Conservation (phyloP, 805 yeast genomes). For the Saturnispora serradocipensis region DNA sequence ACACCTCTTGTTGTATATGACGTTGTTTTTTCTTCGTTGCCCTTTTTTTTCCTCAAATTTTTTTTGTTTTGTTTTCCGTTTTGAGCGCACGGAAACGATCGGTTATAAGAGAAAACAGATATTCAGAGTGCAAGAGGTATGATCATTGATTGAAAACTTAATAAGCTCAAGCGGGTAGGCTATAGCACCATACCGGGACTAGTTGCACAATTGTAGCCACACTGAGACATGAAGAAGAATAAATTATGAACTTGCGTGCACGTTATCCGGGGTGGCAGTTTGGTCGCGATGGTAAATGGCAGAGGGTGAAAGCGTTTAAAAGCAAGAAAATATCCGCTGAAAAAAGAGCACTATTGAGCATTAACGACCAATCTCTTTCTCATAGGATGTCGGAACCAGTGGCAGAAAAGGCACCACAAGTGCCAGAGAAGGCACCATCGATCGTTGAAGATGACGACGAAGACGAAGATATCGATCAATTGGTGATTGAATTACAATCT, state of each 20-base stretch:
- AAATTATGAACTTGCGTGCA: neutral
- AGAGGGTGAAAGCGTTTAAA: neutral
- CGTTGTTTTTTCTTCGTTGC: neutral
- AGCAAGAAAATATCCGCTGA: neutral
- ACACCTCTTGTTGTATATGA: neutral
- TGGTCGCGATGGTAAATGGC: neutral
- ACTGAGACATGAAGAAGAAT: neutral
- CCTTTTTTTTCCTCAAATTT: neutral
- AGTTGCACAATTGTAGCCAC: neutral
- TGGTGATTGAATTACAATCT: conserved; percentile 72
- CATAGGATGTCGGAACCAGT: conserved; percentile 10
- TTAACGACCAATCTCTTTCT: neutral
- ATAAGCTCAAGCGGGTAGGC: neutral
- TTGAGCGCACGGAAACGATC: neutral
- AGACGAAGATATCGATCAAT: conserved; percentile 50
- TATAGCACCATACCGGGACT: neutral
- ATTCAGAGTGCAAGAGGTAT: neutral
- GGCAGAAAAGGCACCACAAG: conserved; percentile 9
- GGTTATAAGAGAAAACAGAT: neutral
- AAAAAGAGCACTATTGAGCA: neutral
- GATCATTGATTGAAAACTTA: neutral
- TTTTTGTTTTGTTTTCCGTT: neutral
- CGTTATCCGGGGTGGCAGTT: conserved; percentile 2
- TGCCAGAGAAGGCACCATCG: conserved; percentile 38
- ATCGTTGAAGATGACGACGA: conserved; percentile 38